Conservation (phyloP, 192 early-diverging fungal species). For the Ambispora gerdemannii region DNA sequence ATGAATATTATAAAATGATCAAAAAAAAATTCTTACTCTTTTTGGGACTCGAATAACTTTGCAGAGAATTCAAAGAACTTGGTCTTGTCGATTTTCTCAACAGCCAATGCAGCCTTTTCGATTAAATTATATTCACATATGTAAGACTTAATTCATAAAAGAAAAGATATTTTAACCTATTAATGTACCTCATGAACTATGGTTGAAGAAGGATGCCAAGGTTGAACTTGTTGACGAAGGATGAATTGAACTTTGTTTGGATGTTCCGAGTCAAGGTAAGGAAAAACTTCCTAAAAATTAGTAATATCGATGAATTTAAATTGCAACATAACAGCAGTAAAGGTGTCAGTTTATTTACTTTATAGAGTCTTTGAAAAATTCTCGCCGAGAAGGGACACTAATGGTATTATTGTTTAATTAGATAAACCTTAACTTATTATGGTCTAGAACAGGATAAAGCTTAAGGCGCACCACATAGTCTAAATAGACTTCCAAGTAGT, state of each 20-base stretch:
- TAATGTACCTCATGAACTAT: constrained; percentile 63
- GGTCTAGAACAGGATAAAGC: no score
- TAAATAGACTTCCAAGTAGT: constrained; percentile 50
- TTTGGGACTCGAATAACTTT: constrained; percentile 59
- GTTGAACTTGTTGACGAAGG: constrained; percentile 81
- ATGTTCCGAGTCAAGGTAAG: constrained; percentile 43
- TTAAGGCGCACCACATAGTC: constrained; percentile 53
- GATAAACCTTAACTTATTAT: background rate
- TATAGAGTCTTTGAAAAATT: constrained; percentile 49
- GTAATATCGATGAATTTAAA: no score
- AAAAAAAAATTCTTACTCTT: constrained; percentile 38
- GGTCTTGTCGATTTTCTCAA: constrained; percentile 53
- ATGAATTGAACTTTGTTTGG: constrained; percentile 56
- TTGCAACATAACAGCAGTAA: no score
- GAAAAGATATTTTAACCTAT: no score
- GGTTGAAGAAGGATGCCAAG: constrained; percentile 77
- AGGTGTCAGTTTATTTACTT: constrained; percentile 21
- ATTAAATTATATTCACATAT: no score
- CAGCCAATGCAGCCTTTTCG: constrained; percentile 60
- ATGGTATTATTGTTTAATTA: background rate
- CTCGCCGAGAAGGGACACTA: constrained; percentile 67
- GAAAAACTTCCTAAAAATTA: constrained; percentile 51
- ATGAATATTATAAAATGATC: background rate
- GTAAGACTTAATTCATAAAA: no score
- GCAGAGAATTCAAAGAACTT: constrained; percentile 55